These are phyloP conservation scores for Odontarrhena argentea DNA, from an alignment of 345 rosid genomes.

Conservation along the genomic window DNA sequence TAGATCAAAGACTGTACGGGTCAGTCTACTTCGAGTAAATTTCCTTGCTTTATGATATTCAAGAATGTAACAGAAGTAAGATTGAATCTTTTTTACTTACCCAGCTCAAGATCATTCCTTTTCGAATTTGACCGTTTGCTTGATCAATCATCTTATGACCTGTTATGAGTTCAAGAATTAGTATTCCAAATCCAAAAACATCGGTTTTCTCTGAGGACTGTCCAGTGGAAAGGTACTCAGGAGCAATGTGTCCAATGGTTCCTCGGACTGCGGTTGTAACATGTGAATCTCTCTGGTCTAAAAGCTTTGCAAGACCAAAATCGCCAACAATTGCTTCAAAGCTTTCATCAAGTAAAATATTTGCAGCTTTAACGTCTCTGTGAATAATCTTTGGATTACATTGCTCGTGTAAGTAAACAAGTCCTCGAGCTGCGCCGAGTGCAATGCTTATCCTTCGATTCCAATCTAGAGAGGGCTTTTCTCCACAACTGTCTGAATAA, in stretches of 20 bases:
- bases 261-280: slow-evolving; percentile 96
- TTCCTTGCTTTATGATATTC: too few relatives aligned
- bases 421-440: slow-evolving; percentile 89
- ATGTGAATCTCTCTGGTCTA: slow-evolving; percentile 84
- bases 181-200: slow-evolving; percentile 90
- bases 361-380: slow-evolving; percentile 97
- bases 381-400: slow-evolving; percentile 94
- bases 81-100: too few relatives aligned
- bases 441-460: slow-evolving; percentile 70
- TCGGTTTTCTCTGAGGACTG: slow-evolving; percentile 96
- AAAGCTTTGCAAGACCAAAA: slow-evolving; percentile 87
- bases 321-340: slow-evolving; percentile 97
- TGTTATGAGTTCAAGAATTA: slow-evolving; percentile 92
- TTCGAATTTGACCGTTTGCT: slow-evolving; percentile 80
- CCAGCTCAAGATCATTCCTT: slow-evolving; percentile 89
- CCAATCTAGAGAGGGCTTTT: slow-evolving; percentile 83
- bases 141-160: slow-evolving; percentile 90
- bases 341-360: slow-evolving; percentile 83
- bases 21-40: too few relatives aligned
- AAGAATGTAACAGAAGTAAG: too few relatives aligned
- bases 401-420: slow-evolving; percentile 90
- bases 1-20: too few relatives aligned
- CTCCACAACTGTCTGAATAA: slow-evolving; percentile 45
- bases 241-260: slow-evolving; percentile 95
- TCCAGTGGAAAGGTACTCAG: slow-evolving; percentile 95